Evolutionary conservation across 75 land plant species (phyloP).

Genomic region (Picea glauca): DNA sequence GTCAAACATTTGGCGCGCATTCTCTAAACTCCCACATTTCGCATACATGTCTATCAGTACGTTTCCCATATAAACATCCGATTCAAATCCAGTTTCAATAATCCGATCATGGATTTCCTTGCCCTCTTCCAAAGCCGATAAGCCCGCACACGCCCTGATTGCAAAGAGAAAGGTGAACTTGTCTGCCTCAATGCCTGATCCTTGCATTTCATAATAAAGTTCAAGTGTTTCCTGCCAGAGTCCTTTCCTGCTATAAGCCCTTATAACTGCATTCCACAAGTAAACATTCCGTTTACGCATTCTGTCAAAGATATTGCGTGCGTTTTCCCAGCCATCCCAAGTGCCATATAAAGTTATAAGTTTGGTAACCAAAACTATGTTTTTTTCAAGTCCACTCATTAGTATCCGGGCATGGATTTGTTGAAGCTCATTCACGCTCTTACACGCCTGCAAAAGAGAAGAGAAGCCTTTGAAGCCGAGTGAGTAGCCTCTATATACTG

Average conservation of each 20-base stretch:
- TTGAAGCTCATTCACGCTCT: neutral
- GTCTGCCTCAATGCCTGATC: neutral
- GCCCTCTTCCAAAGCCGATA: slow-evolving; percentile 23
- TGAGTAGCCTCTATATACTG: neutral
- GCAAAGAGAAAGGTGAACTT: slow-evolving; percentile 6
- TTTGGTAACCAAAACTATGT: neutral
- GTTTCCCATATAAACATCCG: neutral
- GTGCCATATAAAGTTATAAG: neutral
- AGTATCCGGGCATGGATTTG: neutral
- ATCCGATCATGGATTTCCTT: slow-evolving; percentile 37
- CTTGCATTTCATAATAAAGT: slow-evolving; percentile 3
- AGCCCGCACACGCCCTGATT: slow-evolving; percentile 9
- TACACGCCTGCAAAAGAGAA: neutral
- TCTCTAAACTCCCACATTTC: slow-evolving; percentile 24
- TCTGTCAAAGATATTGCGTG: neutral
- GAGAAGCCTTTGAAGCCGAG: neutral
- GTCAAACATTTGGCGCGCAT: slow-evolving; percentile 18
- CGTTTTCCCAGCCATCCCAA: neutral
- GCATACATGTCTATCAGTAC: slow-evolving; percentile 7
- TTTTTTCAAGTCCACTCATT: neutral
- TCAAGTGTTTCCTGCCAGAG: slow-evolving; percentile 2
- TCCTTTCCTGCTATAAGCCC: slow-evolving; percentile 9
- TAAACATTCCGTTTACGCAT: neutral
- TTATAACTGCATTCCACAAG: slow-evolving; percentile 14
- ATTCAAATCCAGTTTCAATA: slow-evolving; percentile 17